Evolutionary conservation across 805 yeast genomes (phyloP), one percentile per base, ranked within the genome.

Genomic region (Kodamaea lidongshanica): DNA sequence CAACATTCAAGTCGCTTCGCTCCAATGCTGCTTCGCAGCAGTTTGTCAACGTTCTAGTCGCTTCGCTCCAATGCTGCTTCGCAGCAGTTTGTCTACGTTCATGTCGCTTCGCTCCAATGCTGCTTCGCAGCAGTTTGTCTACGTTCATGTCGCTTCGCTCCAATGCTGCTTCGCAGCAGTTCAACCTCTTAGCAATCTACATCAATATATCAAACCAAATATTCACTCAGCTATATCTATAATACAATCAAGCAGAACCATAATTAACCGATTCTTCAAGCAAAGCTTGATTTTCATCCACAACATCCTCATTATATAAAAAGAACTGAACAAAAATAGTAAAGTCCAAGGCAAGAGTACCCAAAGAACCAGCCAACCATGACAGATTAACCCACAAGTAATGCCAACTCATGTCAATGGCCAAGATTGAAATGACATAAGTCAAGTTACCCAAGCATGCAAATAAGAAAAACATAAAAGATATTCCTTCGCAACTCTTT

Each of bases 391-490:
- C 78, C 41, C 82, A 50, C 18, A 89, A 50, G 43, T 86, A 89
- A 38, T 74, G 67, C 46, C 67, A 64, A 32, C 85, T 78, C 27
- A 78, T 63, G 41, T 86, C 84, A 23, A 83, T 79, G 25, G 82
- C 73, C 28, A 89, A 61, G 31, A 89, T 89, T 7, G 94, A 81
- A 9, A 84, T 70, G 23, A 92, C 95, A 46, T 87, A 92, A 1
- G 96, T 85, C 48, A 84, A 64, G 53, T 89, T 92, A 27, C 98
- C 98, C 34, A 89, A 62, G 54, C 96, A 87, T 12, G 98, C 97
- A 67, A 92, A 89, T 13, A 92, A 61, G 59, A 89, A 89, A 58
- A 92, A 89, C 67, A 89, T 68, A 49, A 92, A 85, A 7, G 95
- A 85, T 28, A 89, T 83, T 14, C 97, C 97, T 39, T 92, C 97